Percentiles rank a stretch among this genome's conserved stretches.
phyloP scores from a whole-genome alignment of 176 grass and related monocot species.

The Ampelocalamus luodianensis region DNA sequence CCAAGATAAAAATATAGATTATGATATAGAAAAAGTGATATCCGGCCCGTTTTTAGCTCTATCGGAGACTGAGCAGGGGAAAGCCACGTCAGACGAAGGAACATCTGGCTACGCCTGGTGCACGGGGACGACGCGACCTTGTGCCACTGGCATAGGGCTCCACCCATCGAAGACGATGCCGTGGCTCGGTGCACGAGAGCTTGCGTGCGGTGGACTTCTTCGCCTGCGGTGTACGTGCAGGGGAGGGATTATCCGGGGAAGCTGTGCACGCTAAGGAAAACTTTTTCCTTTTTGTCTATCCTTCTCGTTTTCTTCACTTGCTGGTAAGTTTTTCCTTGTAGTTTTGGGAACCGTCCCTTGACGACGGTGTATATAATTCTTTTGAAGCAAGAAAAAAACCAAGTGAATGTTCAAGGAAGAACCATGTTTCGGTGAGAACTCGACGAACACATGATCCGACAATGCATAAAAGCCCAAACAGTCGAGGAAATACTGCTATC shows the following conservation, averaged over 20 bases:
- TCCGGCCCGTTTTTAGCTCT: too few species aligned
- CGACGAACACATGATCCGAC: background rate
- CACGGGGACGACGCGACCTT: background rate
- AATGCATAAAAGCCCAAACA: background rate
- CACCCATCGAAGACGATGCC: background rate
- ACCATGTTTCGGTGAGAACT: background rate
- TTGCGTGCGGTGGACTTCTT: slow-evolving; percentile 15
- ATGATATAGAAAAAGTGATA: too few species aligned
- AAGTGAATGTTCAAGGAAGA: background rate
- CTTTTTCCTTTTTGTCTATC: background rate
- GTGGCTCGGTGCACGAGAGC: background rate
- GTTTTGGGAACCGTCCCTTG: background rate
- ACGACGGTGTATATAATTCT: background rate
- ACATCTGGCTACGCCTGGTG: background rate
- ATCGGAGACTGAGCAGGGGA: background rate
- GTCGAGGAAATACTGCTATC: background rate
- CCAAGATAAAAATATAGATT: too few species aligned
- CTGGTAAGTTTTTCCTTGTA: slow-evolving; percentile 13
- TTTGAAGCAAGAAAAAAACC: background rate
- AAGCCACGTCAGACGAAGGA: background rate
- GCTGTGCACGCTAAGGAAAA: slow-evolving; percentile 42
- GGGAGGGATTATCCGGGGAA: background rate
- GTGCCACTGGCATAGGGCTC: background rate
- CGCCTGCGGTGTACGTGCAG: background rate
- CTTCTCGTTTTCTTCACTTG: slow-evolving; percentile 44